Evolutionary conservation across 805 yeast genomes (phyloP).

Genomic region (Metschnikowia proteae): DNA sequence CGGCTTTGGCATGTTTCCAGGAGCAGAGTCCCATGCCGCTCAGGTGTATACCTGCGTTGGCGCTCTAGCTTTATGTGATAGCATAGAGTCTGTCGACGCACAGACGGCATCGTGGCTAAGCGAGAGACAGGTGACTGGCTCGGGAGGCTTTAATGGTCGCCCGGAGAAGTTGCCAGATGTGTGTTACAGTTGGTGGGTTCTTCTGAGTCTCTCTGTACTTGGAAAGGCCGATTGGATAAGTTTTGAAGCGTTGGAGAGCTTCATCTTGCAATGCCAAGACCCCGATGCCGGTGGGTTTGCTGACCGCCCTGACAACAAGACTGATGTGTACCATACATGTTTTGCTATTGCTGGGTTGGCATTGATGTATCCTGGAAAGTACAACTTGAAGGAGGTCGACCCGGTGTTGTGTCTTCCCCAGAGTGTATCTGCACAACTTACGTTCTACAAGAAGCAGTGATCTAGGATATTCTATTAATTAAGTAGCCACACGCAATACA

Average conservation of each 20-base stretch:
- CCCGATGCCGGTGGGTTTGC: constrained; percentile 79
- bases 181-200: constrained; percentile 98
- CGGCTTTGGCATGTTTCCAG: constrained; percentile 90
- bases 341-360: constrained; percentile 90
- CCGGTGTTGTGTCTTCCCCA: constrained; percentile 85
- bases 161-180: constrained; percentile 95
- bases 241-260: constrained; percentile 52
- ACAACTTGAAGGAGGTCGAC: constrained; percentile 58
- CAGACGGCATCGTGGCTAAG: constrained; percentile 80
- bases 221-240: constrained; percentile 76
- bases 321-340: constrained; percentile 88
- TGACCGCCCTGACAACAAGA: constrained; percentile 87
- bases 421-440: constrained; percentile 33
- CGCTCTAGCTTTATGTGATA: constrained; percentile 48
- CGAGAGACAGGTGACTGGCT: constrained; percentile 73
- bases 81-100: constrained; percentile 43
- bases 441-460: constrained; percentile 5
- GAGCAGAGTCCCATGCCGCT: constrained; percentile 94
- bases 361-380: constrained; percentile 56
- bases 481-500: neutral
- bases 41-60: constrained; percentile 86
- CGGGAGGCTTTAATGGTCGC: constrained; percentile 94
- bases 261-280: constrained; percentile 79
- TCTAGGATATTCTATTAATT: no score
- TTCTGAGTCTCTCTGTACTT: constrained; percentile 68